Evolutionary conservation across 2,329 filamentous ascomycete genomes (phyloP).

Genomic region (Aspergillus tamarii): DNA sequence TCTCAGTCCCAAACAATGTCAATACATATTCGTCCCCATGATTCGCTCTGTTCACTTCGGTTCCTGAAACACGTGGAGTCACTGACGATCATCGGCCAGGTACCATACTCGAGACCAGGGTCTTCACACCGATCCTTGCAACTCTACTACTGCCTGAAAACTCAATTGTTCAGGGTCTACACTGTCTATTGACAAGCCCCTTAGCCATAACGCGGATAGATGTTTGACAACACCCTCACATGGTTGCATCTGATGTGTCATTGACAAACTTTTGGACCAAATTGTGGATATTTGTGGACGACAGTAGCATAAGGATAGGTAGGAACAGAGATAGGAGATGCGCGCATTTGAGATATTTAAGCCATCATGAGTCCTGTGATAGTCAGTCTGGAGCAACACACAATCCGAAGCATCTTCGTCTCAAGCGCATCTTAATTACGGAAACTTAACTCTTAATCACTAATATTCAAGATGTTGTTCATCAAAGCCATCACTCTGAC

Average conservation of each 20-base stretch:
- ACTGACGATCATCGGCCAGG: background rate
- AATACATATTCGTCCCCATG: background rate
- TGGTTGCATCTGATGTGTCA: constrained; percentile 5
- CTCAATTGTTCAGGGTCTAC: background rate
- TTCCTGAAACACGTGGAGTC: constrained; percentile 4
- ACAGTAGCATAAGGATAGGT: background rate
- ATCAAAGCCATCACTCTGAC: background rate
- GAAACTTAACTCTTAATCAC: background rate
- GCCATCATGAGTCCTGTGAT: background rate
- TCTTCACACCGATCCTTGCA: background rate
- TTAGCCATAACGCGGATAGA: background rate
- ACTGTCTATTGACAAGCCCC: background rate
- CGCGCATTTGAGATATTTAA: background rate
- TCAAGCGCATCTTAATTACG: background rate
- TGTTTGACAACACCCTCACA: background rate
- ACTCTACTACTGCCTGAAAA: background rate
- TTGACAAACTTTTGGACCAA: background rate
- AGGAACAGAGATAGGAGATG: background rate
- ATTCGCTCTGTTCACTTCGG: background rate
- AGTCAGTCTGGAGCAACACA: background rate
- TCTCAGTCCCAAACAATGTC: constrained; percentile 10
- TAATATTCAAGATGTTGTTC: constrained; percentile 2
- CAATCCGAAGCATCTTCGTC: background rate
- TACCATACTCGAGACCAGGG: background rate
- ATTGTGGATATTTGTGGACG: background rate